phyloP scores from a whole-genome alignment of 2,329 filamentous ascomycete genomes.

The Apiospora koreana region DNA sequence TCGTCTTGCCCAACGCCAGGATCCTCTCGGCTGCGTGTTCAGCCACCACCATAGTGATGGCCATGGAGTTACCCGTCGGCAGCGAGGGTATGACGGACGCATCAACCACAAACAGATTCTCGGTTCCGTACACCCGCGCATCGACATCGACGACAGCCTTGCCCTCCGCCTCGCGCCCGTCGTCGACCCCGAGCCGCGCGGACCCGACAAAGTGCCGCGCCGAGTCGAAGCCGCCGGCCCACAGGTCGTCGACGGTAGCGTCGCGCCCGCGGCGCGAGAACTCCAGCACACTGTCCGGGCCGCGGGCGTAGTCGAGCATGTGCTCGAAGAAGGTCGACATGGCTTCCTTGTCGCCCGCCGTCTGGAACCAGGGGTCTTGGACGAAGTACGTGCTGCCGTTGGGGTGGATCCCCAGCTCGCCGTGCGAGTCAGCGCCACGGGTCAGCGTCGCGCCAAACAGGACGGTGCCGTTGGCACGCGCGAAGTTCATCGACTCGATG shows the following conservation, averaged over 20 bases:
- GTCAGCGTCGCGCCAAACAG: conserved; percentile 25
- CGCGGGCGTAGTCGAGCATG: conserved; percentile 18
- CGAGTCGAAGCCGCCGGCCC: background rate
- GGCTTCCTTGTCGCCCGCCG: conserved; percentile 23
- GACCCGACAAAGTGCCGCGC: conserved; percentile 40
- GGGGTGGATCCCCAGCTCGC: conserved; percentile 24
- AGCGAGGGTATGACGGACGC: conserved; percentile 70
- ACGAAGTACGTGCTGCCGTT: conserved; percentile 25
- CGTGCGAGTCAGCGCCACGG: conserved; percentile 25
- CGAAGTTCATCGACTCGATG: conserved; percentile 25
- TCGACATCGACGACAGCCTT: conserved; percentile 63
- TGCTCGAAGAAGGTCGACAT: background rate
- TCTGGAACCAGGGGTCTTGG: conserved; percentile 23
- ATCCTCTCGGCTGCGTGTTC: conserved; percentile 38
- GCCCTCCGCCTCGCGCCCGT: conserved; percentile 51
- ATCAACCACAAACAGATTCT: conserved; percentile 70
- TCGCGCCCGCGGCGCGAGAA: background rate
- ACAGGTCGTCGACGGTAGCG: background rate
- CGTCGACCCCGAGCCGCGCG: conserved; percentile 59
- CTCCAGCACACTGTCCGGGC: too few species aligned
- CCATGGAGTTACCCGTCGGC: conserved; percentile 65
- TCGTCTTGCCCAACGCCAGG: conserved; percentile 18
- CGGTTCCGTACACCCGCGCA: conserved; percentile 66
- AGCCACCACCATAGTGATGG: conserved; percentile 40
- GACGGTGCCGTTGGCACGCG: conserved; percentile 20